These are phyloP conservation scores for Dissophora ornata DNA, from an alignment of 192 early-diverging fungal genomes.

Conservation along the genomic window DNA sequence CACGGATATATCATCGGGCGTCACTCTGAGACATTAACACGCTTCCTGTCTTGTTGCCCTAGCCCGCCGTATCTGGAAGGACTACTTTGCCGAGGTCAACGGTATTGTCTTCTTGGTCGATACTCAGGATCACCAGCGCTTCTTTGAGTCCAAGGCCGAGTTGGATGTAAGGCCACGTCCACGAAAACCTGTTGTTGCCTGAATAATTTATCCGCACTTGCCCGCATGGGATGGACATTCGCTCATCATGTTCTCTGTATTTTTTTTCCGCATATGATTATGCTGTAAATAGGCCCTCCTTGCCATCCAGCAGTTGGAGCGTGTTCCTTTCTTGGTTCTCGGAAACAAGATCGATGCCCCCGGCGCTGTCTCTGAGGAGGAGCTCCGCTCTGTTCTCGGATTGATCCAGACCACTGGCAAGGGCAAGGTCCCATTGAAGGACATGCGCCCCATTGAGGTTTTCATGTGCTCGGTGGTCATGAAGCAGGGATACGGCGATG, in stretches of 20 bases:
- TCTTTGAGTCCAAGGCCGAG: constrained; percentile 93
- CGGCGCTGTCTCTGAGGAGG: constrained; percentile 94
- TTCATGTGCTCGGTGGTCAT: constrained; percentile 99
- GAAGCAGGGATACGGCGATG: constrained; percentile 98
- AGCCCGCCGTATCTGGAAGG: constrained; percentile 98
- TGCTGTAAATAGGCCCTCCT: constrained; percentile 89
- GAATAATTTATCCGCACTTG: too few species aligned
- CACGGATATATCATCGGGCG: too few species aligned
- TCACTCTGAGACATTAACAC: too few species aligned
- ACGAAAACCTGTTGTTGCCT: too few species aligned
- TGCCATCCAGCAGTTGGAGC: constrained; percentile 92
- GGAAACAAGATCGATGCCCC: constrained; percentile 99
- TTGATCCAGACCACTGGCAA: constrained; percentile 99
- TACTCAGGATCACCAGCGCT: constrained; percentile 84
- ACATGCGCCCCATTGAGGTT: constrained; percentile 96
- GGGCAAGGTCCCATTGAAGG: constrained; percentile 93
- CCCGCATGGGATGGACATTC: too few species aligned
- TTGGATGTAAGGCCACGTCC: constrained; percentile 75
- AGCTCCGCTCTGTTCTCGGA: constrained; percentile 86
- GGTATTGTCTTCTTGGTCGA: constrained; percentile 99
- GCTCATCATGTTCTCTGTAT: too few species aligned
- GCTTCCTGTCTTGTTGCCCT: constrained; percentile 1
- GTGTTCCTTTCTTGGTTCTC: constrained; percentile 94
- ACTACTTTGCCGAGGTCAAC: constrained; percentile 98
- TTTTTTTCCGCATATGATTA: too few species aligned